Percentiles rank a stretch among this genome's conserved stretches.
These are phyloP conservation scores for Nemania sp. DNA, from an alignment of 2,329 filamentous ascomycete species.

Conservation along the genomic window DNA sequence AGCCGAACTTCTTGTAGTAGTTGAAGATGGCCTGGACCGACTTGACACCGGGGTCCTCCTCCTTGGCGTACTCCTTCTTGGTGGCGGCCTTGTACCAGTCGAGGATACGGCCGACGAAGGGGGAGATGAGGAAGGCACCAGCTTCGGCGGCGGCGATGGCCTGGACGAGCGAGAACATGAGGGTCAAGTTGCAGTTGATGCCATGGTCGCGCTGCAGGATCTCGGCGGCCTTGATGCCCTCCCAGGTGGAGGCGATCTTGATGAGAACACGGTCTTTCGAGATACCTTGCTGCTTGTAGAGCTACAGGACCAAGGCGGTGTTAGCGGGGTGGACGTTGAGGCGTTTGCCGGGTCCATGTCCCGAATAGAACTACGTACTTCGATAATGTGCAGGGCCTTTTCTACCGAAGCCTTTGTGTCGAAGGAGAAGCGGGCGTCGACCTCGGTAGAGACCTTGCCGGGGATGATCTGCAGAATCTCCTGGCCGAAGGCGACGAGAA, in stretches of 20 bases:
- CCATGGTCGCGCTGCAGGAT: conserved; percentile 94
- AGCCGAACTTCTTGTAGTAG: conserved; percentile 99
- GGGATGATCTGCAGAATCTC: conserved; percentile 97
- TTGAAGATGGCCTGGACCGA: conserved; percentile 95
- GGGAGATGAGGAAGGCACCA: conserved; percentile 94
- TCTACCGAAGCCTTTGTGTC: conserved; percentile 88
- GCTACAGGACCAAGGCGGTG: conserved; percentile 54
- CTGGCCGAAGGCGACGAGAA: conserved; percentile 96
- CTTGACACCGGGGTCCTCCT: conserved; percentile 95
- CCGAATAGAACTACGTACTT: conserved; percentile 69
- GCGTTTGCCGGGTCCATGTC: background rate
- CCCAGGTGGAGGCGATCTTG: conserved; percentile 99
- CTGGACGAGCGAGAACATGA: conserved; percentile 96
- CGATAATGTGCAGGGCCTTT: conserved; percentile 96
- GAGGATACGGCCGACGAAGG: conserved; percentile 98
- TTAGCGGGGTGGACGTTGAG: conserved; percentile 14
- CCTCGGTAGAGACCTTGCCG: conserved; percentile 98
- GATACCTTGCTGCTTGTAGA: conserved; percentile 92
- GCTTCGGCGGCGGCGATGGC: conserved; percentile 96
- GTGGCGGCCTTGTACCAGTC: conserved; percentile 98
- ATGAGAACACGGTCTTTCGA: conserved; percentile 94
- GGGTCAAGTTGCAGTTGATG: conserved; percentile 98
- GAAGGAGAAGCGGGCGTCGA: conserved; percentile 95
- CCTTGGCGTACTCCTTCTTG: conserved; percentile 89
- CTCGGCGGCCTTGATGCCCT: conserved; percentile 98